Base-by-base conservation (phyloP, 371 early-diverging fungal species). In the Mucor sp. region DNA sequence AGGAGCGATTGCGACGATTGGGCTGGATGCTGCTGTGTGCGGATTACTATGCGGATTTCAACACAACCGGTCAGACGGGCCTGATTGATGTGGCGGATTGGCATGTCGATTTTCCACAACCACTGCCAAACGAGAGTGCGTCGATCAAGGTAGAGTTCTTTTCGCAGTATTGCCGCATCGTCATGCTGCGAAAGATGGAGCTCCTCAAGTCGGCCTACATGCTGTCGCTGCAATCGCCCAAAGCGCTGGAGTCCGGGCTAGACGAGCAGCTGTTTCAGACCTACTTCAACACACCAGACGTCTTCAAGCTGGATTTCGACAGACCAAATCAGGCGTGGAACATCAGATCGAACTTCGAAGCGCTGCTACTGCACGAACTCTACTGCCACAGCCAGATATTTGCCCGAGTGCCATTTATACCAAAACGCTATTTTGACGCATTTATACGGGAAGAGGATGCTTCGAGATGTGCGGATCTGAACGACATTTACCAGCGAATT, bases 1-100 rank as follows among this genome's bases (percentile, higher is more conserved):
- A 77, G 37, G 79, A 80, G 57, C 63, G 55, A 5, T 15, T 70
- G 25, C 67, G 81, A 68, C 68, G 83, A 35, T 41, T 83, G 23
- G 73, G 74, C n/a, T 83, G 83, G 83, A 74, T 79, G 69, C 32
- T 79, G 1, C 47, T 83, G 15, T 80, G 81, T 69, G 78, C 79
- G 7, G 83, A 83, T 60, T 77, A 79, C 44, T 79, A 71, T 71
- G 66, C 83, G 6, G 71, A 73, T 21, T 70, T 67, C 68, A 83
- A 83, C 61, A 58, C 70, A 15, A 63, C 76, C 6, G 81, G 76
- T 9, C 30, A 58, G 2, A 71, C 74, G 9, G 83, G 83, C 0
- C 23, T 66, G 27, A 77, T 83, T 39, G 69, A 69, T 28, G 75
- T 80, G 12, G 60, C 65, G 4, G 63, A 79, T 11, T 80, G 81